phyloP scores from a whole-genome alignment of 805 yeast genomes.

The Phaffomyces antillensis region DNA sequence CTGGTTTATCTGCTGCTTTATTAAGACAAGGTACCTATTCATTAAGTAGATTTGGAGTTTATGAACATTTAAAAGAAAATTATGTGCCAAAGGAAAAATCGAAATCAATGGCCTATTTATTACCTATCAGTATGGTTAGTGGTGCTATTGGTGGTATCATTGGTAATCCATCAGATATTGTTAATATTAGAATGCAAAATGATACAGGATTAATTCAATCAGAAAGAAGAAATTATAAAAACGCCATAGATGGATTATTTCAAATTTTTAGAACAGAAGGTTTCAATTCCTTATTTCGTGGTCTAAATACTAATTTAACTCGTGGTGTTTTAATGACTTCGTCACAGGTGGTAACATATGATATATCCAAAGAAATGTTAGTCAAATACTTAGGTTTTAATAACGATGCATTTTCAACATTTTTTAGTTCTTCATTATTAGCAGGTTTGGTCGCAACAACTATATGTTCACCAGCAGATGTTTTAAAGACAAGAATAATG shows the following conservation, averaged over 20 bases:
- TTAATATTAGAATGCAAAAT: slow-evolving; percentile 87
- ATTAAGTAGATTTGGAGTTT: slow-evolving; percentile 80
- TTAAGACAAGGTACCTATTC: slow-evolving; percentile 86
- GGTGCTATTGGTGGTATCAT: slow-evolving; percentile 81
- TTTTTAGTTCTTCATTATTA: slow-evolving; percentile 67
- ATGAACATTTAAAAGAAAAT: slow-evolving; percentile 64
- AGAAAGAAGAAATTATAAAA: slow-evolving; percentile 63
- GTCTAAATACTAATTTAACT: slow-evolving; percentile 67
- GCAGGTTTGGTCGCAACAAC: slow-evolving; percentile 91
- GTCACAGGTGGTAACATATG: slow-evolving; percentile 84
- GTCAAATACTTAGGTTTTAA: slow-evolving; percentile 44
- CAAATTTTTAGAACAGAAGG: slow-evolving; percentile 60
- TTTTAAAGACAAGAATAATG: slow-evolving; percentile 84
- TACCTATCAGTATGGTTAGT: slow-evolving; percentile 78
- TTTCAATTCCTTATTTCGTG: slow-evolving; percentile 52
- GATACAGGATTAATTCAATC: slow-evolving; percentile 62
- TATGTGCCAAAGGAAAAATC: slow-evolving; percentile 33
- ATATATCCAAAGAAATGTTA: slow-evolving; percentile 56
- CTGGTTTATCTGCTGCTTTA: slow-evolving; percentile 76
- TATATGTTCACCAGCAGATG: slow-evolving; percentile 89
- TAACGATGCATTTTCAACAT: slow-evolving; percentile 59
- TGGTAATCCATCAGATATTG: slow-evolving; percentile 86
- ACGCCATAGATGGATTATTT: slow-evolving; percentile 70
- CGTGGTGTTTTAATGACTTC: slow-evolving; percentile 88
- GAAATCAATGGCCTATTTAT: slow-evolving; percentile 51